Conservation (phyloP, 306 rosid species). For the Potentilla sterilis region DNA sequence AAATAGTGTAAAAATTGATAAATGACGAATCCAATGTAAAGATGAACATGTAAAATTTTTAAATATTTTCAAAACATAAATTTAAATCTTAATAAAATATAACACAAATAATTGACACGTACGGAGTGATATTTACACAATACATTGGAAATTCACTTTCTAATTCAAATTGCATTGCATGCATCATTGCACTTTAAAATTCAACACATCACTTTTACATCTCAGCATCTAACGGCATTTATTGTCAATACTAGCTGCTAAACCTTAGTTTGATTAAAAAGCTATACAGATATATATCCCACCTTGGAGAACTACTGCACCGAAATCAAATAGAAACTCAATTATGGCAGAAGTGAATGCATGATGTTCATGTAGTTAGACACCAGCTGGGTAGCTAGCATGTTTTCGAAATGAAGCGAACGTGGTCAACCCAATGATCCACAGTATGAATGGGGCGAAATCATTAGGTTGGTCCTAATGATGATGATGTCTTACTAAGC, state of each 20-base stretch:
- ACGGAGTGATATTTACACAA: too few relatives aligned
- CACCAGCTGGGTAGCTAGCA: background rate
- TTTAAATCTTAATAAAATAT: too few relatives aligned
- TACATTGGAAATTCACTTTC: background rate
- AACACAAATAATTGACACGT: too few relatives aligned
- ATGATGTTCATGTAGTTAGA: background rate
- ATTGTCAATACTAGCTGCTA: background rate
- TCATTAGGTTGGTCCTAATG: too few relatives aligned
- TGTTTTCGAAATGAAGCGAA: background rate
- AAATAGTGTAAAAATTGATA: background rate
- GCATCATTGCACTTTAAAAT: background rate
- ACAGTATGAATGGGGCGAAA: too few relatives aligned
- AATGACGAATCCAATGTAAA: background rate
- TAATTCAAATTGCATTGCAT: background rate
- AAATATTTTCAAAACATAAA: too few relatives aligned
- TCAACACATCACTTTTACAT: background rate
- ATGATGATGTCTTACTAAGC: conserved; percentile 8
- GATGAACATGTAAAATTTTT: too few relatives aligned
- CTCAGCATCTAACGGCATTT: background rate
- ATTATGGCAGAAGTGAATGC: background rate
- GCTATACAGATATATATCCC: background rate
- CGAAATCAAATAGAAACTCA: background rate
- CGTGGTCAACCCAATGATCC: conserved; percentile 22
- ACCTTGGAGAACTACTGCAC: background rate
- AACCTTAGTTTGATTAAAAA: background rate